Evolutionary conservation across 192 early-diverging fungal species (phyloP).

Genomic region (Bifiguratus adelaidae): DNA sequence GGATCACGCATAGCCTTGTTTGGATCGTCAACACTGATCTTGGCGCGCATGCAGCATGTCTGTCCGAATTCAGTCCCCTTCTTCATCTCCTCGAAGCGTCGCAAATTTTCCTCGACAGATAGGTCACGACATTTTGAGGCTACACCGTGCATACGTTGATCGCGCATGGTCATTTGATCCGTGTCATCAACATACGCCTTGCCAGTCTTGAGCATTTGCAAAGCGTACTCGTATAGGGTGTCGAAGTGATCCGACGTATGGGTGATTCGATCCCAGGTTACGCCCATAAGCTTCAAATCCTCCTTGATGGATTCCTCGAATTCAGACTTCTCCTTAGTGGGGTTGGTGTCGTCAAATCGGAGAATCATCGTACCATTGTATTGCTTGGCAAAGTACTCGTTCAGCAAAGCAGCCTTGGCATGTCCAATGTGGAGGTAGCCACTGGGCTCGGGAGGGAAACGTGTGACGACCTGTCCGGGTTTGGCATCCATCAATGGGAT

Average conservation of each 20-base stretch:
- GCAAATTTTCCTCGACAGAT: constrained; percentile 85
- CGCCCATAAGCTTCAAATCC: constrained; percentile 84
- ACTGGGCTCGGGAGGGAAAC: constrained; percentile 97
- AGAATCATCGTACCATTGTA: constrained; percentile 91
- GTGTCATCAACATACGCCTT: constrained; percentile 94
- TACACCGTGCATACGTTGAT: constrained; percentile 73
- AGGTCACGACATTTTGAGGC: constrained; percentile 74
- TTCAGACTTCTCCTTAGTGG: constrained; percentile 90
- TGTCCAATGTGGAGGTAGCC: constrained; percentile 99
- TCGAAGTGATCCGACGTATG: constrained; percentile 96
- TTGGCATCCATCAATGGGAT: constrained; percentile 74
- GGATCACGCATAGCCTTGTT: constrained; percentile 97
- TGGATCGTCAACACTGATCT: constrained; percentile 77
- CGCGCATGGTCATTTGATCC: constrained; percentile 76
- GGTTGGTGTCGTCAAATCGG: constrained; percentile 99
- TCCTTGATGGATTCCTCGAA: constrained; percentile 94
- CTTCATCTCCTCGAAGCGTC: constrained; percentile 87
- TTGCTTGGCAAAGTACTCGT: constrained; percentile 88
- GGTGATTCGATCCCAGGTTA: constrained; percentile 61
- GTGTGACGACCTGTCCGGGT: constrained; percentile 85
- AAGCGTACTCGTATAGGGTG: constrained; percentile 69
- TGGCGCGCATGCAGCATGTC: constrained; percentile 85
- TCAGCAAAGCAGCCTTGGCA: constrained; percentile 96
- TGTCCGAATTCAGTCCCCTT: constrained; percentile 73
- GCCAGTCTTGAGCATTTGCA: constrained; percentile 78